These are phyloP conservation scores for Rubus parviflorus DNA, from an alignment of 306 rosid genomes.

Conservation along the genomic window DNA sequence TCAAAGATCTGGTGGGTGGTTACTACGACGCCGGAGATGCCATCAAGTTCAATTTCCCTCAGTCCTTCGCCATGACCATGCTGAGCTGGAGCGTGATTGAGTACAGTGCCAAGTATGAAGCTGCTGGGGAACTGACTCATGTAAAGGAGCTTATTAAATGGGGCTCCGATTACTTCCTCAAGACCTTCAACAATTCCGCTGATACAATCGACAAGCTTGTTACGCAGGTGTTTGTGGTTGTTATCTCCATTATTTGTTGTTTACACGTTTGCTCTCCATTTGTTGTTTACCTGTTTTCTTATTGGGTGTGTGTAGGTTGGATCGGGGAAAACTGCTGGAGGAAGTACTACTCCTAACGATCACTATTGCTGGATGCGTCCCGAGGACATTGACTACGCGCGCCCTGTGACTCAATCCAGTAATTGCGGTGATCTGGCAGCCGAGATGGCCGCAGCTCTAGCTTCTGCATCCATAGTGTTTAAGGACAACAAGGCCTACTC, in stretches of 20 bases:
- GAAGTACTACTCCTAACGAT: conserved; percentile 73
- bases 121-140: conserved; percentile 86
- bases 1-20: conserved; percentile 85
- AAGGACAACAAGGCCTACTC: conserved; percentile 97
- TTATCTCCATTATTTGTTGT: neutral
- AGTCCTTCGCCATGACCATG: conserved; percentile 80
- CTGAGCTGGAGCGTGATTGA: conserved; percentile 98
- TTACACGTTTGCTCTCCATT: neutral
- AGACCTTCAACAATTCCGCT: conserved; percentile 86
- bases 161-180: conserved; percentile 92
- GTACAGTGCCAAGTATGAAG: conserved; percentile 87
- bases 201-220: conserved; percentile 59
- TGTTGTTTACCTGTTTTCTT: neutral
- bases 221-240: conserved; percentile 45
- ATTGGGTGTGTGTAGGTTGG: conserved; percentile 56
- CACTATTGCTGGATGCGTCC: conserved; percentile 99
- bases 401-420: conserved; percentile 66
- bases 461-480: conserved; percentile 94
- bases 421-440: conserved; percentile 88
- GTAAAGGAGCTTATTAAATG: conserved; percentile 84
- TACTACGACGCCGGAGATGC: conserved; percentile 98
- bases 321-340: conserved; percentile 70
- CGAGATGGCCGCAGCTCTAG: conserved; percentile 96
- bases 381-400: conserved; percentile 80
- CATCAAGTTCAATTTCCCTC: conserved; percentile 89